Conservation (phyloP, 306 rosid genomes). For the Quercus mongolica region DNA sequence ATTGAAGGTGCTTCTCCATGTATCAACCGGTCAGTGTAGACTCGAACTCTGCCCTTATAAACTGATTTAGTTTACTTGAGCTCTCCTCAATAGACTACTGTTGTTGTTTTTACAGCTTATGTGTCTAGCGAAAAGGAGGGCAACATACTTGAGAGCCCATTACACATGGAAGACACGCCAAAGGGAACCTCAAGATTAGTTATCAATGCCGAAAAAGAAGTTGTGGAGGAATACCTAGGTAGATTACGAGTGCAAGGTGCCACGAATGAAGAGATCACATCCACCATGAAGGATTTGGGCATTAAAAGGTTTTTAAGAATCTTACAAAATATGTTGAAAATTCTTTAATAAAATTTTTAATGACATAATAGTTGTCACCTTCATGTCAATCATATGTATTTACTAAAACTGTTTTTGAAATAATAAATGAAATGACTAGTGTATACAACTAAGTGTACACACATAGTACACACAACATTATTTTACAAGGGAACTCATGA, state of each 20-base stretch:
- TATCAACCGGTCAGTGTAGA: conserved; percentile 38
- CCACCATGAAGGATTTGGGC: conserved; percentile 16
- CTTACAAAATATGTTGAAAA: neutral
- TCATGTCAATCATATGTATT: neutral
- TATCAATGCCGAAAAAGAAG: conserved; percentile 20
- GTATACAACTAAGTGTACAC: no score
- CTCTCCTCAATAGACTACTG: neutral
- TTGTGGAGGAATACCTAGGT: conserved; percentile 15
- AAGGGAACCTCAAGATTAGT: conserved; percentile 15
- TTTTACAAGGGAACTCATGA: no score
- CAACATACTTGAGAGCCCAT: conserved; percentile 21
- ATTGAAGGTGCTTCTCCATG: conserved; percentile 27
- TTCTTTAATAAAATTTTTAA: no score
- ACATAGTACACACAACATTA: no score
- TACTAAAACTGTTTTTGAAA: no score
- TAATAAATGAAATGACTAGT: neutral
- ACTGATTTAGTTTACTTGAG: neutral
- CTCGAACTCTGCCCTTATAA: no score
- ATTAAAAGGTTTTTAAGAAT: conserved; percentile 19
- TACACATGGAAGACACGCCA: conserved; percentile 8
- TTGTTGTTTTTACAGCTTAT: conserved; percentile 24
- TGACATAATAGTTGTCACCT: neutral
- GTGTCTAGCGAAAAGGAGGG: conserved; percentile 18
- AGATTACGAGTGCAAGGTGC: conserved; percentile 7
- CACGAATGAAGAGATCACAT: neutral